A percentile compares a stretch with the other conserved stretches of the same genome.
phyloP scores from a whole-genome alignment of 148 eudicot species.

The Rhododendron molle region DNA sequence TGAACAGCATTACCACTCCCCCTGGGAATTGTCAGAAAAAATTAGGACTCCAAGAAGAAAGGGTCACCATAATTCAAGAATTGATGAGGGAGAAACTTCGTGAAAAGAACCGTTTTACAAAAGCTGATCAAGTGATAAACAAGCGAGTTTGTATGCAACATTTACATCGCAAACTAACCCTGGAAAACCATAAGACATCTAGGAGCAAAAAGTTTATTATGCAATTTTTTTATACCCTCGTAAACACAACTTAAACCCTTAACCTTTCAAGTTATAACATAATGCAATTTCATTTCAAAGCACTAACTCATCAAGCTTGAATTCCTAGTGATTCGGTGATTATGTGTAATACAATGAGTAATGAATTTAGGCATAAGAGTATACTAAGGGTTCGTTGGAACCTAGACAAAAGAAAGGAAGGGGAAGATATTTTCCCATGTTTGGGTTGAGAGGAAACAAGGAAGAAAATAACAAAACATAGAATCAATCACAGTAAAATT shows the following conservation, averaged over 20 bases:
- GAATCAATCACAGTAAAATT: too few species aligned
- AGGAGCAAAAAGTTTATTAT: background rate
- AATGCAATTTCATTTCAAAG: background rate
- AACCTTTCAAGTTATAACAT: background rate
- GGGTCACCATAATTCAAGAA: background rate
- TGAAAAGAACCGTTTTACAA: background rate
- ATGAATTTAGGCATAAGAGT: background rate
- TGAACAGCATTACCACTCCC: slow-evolving; percentile 81
- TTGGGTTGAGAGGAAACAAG: too few species aligned
- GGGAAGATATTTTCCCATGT: too few species aligned
- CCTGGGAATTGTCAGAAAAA: slow-evolving; percentile 33
- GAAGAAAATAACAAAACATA: too few species aligned
- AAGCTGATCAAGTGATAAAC: background rate
- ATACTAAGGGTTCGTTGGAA: background rate
- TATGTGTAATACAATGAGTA: background rate
- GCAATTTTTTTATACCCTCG: background rate
- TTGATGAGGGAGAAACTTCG: background rate
- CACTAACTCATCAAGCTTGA: background rate
- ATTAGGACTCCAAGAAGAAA: slow-evolving; percentile 4
- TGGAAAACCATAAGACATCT: background rate
- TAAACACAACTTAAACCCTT: background rate
- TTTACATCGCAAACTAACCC: background rate
- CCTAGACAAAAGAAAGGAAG: too few species aligned
- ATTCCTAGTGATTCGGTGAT: background rate
- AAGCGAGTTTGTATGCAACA: background rate